Conservation (phyloP, 768 basidiomycete genomes). For the Paxillus ammoniavirescens region DNA sequence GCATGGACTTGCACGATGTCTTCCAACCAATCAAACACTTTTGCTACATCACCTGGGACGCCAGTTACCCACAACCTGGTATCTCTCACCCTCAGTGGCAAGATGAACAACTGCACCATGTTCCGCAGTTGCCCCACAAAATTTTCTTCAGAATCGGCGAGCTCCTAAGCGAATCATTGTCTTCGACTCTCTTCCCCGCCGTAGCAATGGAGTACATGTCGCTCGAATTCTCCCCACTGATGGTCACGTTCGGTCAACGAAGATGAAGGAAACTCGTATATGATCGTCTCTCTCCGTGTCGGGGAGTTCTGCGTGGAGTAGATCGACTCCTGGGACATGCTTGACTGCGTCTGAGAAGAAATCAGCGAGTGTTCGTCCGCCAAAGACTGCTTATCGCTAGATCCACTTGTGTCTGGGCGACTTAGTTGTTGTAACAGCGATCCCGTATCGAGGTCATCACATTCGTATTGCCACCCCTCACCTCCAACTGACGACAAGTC, state of each 20-base stretch:
- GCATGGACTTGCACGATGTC: conserved; percentile 80
- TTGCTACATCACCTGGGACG: conserved; percentile 65
- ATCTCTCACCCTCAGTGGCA: conserved; percentile 72
- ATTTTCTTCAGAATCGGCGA: conserved; percentile 63
- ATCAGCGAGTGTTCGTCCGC: conserved; percentile 10
- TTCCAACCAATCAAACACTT: conserved; percentile 85
- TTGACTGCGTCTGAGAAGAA: conserved; percentile 12
- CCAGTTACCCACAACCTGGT: conserved; percentile 68
- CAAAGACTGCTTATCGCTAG: conserved; percentile 3
- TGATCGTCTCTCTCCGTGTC: conserved; percentile 7
- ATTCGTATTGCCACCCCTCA: conserved; percentile 40
- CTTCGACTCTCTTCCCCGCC: conserved; percentile 56
- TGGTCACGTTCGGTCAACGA: conserved; percentile 12
- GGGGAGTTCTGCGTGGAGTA: conserved; percentile 20
- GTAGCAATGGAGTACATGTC: conserved; percentile 27
- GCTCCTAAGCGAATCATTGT: conserved; percentile 66
- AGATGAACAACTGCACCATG: conserved; percentile 71
- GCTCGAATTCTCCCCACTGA: conserved; percentile 24
- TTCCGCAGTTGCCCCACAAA: conserved; percentile 67
- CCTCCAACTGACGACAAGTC: conserved; percentile 44
- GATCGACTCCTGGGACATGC: conserved; percentile 24
- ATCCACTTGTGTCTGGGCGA: not conserved
- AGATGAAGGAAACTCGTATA: conserved; percentile 7
- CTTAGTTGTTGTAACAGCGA: conserved; percentile 26
- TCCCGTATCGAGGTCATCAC: conserved; percentile 26